Evolutionary conservation across 164 flowering plant species (phyloP).

Genomic region (Chimonanthus salicifolius): DNA sequence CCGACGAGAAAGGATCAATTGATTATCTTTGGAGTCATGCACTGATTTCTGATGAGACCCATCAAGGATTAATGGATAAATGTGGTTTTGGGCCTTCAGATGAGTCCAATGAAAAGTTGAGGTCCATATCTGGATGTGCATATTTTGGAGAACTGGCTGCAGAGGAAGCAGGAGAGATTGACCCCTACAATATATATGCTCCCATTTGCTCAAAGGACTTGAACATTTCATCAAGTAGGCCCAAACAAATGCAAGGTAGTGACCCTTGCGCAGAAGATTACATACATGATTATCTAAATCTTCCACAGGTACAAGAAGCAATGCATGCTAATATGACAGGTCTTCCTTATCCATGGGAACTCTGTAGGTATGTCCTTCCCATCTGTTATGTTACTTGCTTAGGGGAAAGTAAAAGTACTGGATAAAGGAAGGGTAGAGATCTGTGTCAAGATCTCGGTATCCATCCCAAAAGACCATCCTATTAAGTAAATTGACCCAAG

Average conservation of each 20-base stretch:
- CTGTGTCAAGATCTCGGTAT: background rate
- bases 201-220: slow-evolving; percentile 33
- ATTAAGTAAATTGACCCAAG: too few species aligned
- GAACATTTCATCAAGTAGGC: background rate
- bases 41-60: slow-evolving; percentile 49
- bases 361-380: background rate
- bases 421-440: background rate
- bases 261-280: slow-evolving; percentile 32
- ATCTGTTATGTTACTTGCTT: background rate
- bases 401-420: background rate
- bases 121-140: background rate
- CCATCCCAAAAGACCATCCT: too few species aligned
- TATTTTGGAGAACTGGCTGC: slow-evolving; percentile 14
- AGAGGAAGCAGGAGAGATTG: slow-evolving; percentile 32
- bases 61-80: background rate
- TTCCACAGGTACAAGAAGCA: slow-evolving; percentile 27
- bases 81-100: background rate
- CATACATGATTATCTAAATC: slow-evolving; percentile 20
- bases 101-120: background rate
- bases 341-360: slow-evolving; percentile 7
- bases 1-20: slow-evolving; percentile 55
- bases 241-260: background rate
- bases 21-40: slow-evolving; percentile 81
- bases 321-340: slow-evolving; percentile 17
- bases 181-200: slow-evolving; percentile 69